Base-by-base conservation (phyloP, 208 protist genomes). In the Acanthamoeba sp. region DNA sequence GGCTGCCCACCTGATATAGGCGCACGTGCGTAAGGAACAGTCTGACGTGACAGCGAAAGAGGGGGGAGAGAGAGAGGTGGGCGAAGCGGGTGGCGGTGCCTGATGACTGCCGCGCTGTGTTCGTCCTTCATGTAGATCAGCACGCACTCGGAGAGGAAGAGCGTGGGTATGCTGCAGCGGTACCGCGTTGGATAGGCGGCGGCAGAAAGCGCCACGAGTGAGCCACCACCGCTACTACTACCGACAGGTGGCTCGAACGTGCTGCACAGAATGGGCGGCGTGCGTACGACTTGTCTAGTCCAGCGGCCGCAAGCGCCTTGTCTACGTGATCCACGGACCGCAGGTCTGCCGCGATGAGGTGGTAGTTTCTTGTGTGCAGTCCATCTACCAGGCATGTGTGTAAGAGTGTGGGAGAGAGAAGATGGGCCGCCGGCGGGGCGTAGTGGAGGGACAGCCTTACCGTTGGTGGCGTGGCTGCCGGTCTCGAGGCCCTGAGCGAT, bases 101-200 rank as follows among this genome's bases (percentile, higher is more conserved):
- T 45, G 24, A 94, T 34, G 55, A 94, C 16, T 1, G 50, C 42
- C 18, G 52, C 34, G 92, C 69, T 62, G 80, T 89, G 42, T 50
- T 69, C 73, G 27, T 69, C 32, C 73, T 94, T 84, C 69, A 94
- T 52, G 62, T 94, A 94, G 18, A 88, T 90, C 10, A 94, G 92
- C 92, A 94, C 92, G 36, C 92, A 94, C 62, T 94, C 92, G 27
- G 92, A 94, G 2, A 94, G 55, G 50, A 94, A 55, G n/a, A 94
- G 27, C 27, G 92, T 94, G 52, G 92, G 78, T 3, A 82, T 32
- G 59, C 66, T 93, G 5, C 16, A n/a, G n/a, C n/a, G n/a, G n/a
- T n/a, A n/a, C n/a, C n/a, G n/a, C 27, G 64, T 73, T n/a, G 32
- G 32, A 73, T 14, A 14, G 22, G 29, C 32, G 64, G 22, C 32